These are phyloP conservation scores for Starmera dryadoides DNA, from an alignment of 805 yeast genomes.

Conservation along the genomic window DNA sequence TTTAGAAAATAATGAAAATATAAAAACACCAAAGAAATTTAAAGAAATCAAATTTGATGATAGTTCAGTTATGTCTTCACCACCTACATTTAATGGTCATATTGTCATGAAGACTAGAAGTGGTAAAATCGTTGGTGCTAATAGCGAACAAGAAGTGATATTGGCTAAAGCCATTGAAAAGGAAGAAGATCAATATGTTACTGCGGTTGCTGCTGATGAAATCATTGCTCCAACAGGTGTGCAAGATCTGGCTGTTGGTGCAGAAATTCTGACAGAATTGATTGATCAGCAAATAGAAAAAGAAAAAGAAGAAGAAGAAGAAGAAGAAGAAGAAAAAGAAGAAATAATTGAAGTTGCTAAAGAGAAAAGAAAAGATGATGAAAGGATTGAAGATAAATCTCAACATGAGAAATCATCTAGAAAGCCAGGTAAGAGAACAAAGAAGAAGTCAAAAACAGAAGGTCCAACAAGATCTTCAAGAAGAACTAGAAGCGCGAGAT, in stretches of 20 bases:
- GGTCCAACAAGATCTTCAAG: neutral
- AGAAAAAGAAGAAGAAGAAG: neutral
- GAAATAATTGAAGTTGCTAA: neutral
- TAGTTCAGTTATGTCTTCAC: neutral
- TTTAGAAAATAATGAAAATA: neutral
- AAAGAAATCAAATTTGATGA: neutral
- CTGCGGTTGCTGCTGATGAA: conserved; percentile 1
- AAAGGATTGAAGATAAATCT: conserved; percentile 2
- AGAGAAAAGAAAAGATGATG: neutral
- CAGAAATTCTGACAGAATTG: neutral
- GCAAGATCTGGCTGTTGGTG: neutral
- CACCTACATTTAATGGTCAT: neutral
- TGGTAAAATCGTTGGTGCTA: conserved; percentile 12
- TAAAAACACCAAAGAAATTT: too few relatives aligned
- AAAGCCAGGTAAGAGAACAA: neutral
- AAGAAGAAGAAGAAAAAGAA: neutral
- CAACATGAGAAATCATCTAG: conserved; percentile 1
- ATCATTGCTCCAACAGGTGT: neutral
- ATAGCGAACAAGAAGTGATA: conserved; percentile 5
- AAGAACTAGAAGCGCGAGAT: neutral
- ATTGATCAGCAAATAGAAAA: neutral
- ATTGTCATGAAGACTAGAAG: conserved; percentile 13
- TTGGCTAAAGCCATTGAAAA: conserved; percentile 15
- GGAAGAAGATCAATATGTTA: neutral
- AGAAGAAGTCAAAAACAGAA: neutral